Evolutionary conservation across 2,329 filamentous ascomycete genomes (phyloP).

Genomic region (Alternaria metachromatica): DNA sequence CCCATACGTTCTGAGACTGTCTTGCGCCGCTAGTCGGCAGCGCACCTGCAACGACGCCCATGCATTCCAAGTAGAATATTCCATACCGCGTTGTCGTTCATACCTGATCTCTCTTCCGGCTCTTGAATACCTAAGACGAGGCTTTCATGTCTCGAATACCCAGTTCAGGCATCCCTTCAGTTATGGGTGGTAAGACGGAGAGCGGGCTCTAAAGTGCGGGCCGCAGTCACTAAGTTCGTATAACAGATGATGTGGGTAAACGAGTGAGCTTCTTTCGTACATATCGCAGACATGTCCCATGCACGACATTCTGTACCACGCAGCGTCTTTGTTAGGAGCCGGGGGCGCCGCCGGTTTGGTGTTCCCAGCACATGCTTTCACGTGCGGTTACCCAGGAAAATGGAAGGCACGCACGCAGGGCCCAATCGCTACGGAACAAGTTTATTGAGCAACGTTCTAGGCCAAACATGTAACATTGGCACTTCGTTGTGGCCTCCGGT

Average conservation of each 20-base stretch:
- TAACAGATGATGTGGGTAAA: not conserved
- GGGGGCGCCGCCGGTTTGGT: not conserved
- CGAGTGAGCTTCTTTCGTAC: not conserved
- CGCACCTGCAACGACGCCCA: not conserved
- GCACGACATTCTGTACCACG: not conserved
- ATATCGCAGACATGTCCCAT: not conserved
- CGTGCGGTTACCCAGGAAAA: not conserved
- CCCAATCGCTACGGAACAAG: not conserved
- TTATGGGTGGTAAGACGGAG: not conserved
- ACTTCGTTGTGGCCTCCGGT: not conserved
- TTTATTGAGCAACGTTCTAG: not conserved
- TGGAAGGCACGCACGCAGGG: not conserved
- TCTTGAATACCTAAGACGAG: not conserved
- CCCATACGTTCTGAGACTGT: not conserved
- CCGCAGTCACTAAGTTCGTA: not conserved
- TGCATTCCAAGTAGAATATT: not conserved
- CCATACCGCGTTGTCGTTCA: not conserved
- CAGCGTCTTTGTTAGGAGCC: not conserved
- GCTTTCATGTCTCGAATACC: not conserved
- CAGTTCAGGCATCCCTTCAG: not conserved
- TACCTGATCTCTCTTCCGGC: not conserved
- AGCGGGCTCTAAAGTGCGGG: slow-evolving; percentile 5
- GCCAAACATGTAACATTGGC: not conserved
- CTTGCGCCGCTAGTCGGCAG: not conserved
- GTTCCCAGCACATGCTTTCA: not conserved